Base-by-base conservation (phyloP, 2,329 filamentous ascomycete genomes). In the Xylaria sp. region DNA sequence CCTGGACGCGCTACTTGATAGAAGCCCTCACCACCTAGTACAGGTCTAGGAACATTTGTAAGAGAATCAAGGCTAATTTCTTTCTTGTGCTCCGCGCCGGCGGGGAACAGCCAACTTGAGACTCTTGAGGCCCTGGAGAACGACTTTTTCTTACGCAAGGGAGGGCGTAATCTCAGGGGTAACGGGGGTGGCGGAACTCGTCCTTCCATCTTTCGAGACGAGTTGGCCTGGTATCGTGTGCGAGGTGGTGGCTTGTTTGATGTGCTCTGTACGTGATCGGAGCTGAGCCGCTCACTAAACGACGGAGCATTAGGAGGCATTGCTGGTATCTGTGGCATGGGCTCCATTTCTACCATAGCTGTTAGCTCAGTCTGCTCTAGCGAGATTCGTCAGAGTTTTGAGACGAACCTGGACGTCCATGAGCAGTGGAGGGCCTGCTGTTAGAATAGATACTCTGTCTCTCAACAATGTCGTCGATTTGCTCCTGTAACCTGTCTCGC, bases 71-170 rank as follows among this genome's bases (percentile, higher is more conserved):
- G 74, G 66, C 82, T 84, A 60, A 83, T 77, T 60, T 83, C 81
- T 20, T 78, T 79, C 39, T 76, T 78, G 63, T 79, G 76, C 44
- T 80, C 74, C 56, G 64, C 54, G 6, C 63, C 75, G 39, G 76
- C 73, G 20, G 79, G 77, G 54, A 85, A 82, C 72, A 90, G 81
- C 88, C 88, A 90, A 72, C 78, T 84, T 2, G 88, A 90, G 9
- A 90, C 86, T 15, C 85, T 83, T 2, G 88, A 90, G 9, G 90
- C 86, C 18, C 85, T 83, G 10, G 88, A 88, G 75, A 91, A 90
- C 0, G 88, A 90, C 75, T 90, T 91, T 82, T 90, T 91, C 82
- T 90, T 90, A 67, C 89, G 82, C 70, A 90, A 76, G 1, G 87
- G 87, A 8, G 88, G 88, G n/a, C 86, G 85, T 65, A 89, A 82